Percentiles rank a stretch among this genome's conserved stretches.
phyloP scores from a whole-genome alignment of 2,329 filamentous ascomycete genomes.

The Pseudodiploospora longispora region DNA sequence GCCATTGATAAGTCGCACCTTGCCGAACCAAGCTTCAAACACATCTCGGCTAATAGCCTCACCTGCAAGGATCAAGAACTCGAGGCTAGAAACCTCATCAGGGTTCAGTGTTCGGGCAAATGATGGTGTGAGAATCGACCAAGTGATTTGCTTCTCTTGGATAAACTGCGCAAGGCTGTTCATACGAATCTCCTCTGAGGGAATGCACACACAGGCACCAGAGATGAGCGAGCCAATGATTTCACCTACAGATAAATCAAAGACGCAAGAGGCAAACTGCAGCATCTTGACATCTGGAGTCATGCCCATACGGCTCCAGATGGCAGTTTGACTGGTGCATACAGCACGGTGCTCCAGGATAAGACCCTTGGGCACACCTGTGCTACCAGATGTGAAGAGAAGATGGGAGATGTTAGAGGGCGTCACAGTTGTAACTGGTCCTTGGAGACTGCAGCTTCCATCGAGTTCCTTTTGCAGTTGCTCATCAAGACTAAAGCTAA shows the following conservation, averaged over 20 bases:
- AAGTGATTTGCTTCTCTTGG: not conserved
- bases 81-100: not conserved
- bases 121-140: not conserved
- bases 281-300: slow-evolving; percentile 4
- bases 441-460: not conserved
- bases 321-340: not conserved
- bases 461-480: no score
- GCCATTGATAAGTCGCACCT: not conserved
- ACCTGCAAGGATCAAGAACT: slow-evolving; percentile 1
- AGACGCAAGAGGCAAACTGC: slow-evolving; percentile 5
- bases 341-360: slow-evolving; percentile 10
- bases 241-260: slow-evolving; percentile 6
- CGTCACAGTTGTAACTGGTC: not conserved
- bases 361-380: slow-evolving; percentile 14
- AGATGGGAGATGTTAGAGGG: slow-evolving; percentile 7
- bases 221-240: slow-evolving; percentile 2
- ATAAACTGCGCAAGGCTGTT: not conserved
- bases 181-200: slow-evolving; percentile 1
- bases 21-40: slow-evolving; percentile 1
- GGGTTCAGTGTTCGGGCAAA: slow-evolving; percentile 2
- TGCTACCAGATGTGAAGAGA: slow-evolving; percentile 13
- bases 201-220: slow-evolving; percentile 2
- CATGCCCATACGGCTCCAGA: not conserved
- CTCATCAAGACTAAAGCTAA: not conserved
- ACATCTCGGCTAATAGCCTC: slow-evolving; percentile 2